phyloP scores from a whole-genome alignment of 1,139 yeast species.

The Yamadazyma triangularis region DNA sequence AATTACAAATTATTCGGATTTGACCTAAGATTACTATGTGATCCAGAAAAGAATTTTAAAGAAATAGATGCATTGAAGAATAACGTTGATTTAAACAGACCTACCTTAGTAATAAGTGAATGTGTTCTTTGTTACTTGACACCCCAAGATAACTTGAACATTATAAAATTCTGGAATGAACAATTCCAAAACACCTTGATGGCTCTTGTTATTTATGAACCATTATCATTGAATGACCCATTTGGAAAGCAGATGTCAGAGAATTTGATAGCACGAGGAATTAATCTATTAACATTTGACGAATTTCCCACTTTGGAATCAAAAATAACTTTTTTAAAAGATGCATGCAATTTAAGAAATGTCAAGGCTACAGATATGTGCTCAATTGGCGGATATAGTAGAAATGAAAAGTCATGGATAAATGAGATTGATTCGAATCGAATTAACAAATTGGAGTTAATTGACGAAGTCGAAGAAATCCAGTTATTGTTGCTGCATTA shows the following conservation, averaged over 20 bases:
- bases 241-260: slow-evolving; percentile 82
- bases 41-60: neutral
- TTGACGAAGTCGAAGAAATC: slow-evolving; percentile 90
- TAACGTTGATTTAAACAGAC: slow-evolving; percentile 33
- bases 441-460: slow-evolving; percentile 61
- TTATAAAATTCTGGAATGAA: slow-evolving; percentile 41
- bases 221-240: slow-evolving; percentile 66
- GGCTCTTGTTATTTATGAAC: slow-evolving; percentile 71
- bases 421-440: slow-evolving; percentile 42
- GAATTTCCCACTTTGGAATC: slow-evolving; percentile 39
- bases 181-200: slow-evolving; percentile 18
- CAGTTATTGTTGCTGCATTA: slow-evolving; percentile 72
- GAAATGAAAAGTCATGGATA: slow-evolving; percentile 42
- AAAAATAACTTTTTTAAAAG: slow-evolving; percentile 30
- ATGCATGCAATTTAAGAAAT: slow-evolving; percentile 17
- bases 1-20: slow-evolving; percentile 51
- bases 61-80: slow-evolving; percentile 2
- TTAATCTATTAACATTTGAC: slow-evolving; percentile 56
- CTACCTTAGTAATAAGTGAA: slow-evolving; percentile 79
- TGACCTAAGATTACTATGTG: slow-evolving; percentile 45
- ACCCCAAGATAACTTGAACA: slow-evolving; percentile 49
- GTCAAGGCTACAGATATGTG: slow-evolving; percentile 51
- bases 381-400: slow-evolving; percentile 50
- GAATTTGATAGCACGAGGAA: slow-evolving; percentile 66
- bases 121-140: slow-evolving; percentile 84